These are phyloP conservation scores for Leccinum uliginosum DNA, from an alignment of 768 basidiomycete species.

Conservation along the genomic window DNA sequence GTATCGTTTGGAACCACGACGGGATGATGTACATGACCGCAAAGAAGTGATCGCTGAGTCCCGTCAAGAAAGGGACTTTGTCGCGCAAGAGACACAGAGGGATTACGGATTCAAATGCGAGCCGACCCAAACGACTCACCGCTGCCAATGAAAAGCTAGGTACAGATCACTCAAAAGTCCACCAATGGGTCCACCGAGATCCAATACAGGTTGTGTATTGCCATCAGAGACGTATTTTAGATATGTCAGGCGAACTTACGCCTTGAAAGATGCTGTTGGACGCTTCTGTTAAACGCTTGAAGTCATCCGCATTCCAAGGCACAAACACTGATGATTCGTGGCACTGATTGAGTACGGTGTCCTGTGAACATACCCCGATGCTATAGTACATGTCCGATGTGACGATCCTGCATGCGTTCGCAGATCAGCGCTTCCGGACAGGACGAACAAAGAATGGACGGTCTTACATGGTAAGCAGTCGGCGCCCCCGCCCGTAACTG, in stretches of 20 bases:
- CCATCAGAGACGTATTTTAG: not conserved
- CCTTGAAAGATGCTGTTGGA: constrained; percentile 29
- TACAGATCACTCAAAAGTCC: constrained; percentile 20
- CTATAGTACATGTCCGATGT: constrained; percentile 21
- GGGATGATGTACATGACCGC: constrained; percentile 74
- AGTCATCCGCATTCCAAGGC: constrained; percentile 10
- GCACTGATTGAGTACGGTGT: not conserved
- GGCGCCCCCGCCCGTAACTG: constrained; percentile 20
- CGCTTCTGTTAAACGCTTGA: constrained; percentile 55
- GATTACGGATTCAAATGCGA: constrained; percentile 65
- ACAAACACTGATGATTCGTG: not conserved
- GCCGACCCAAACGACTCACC: too few species aligned
- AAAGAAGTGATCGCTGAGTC: constrained; percentile 67
- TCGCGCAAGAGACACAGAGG: constrained; percentile 61
- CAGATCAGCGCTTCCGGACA: not conserved
- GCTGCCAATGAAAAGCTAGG: too few species aligned
- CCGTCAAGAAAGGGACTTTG: constrained; percentile 67
- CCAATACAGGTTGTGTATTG: constrained; percentile 17
- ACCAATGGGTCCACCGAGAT: constrained; percentile 22
- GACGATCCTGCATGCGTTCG: constrained; percentile 13
- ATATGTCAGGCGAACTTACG: constrained; percentile 2
- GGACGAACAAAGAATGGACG: not conserved
- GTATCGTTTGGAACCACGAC: constrained; percentile 80
- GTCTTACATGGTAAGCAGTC: constrained; percentile 18
- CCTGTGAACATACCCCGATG: constrained; percentile 9